Base-by-base conservation (phyloP, 1,284 basidiomycete genomes). In the Tilletia setariae region DNA sequence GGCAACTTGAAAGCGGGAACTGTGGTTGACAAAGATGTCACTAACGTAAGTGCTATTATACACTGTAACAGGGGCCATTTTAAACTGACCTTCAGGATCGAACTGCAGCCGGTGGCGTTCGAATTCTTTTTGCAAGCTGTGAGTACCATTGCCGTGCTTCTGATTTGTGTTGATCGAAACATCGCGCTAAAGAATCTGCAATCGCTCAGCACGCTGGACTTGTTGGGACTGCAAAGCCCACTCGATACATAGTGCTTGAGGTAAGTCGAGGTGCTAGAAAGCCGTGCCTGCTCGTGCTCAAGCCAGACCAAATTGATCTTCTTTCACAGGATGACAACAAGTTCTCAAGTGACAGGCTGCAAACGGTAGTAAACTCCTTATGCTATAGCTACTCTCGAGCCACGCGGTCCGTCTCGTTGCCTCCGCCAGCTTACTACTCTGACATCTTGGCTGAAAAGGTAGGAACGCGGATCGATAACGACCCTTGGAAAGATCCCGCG, bases 1-100 rank as follows among this genome's bases (percentile, higher is more conserved):
- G 84, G 91, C 76, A 85, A 85, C 69, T 76, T 86, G 47, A 83
- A 83, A 30, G 74, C 82, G n/a, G 80, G 77, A 7, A 74, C 72
- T 3, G 73, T 75, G 4, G 83, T 85, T 64, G 85, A 85, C 73
- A 69, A 47, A 8, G 67, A 63, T 9, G 81, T 85, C 23, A 83
- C 56, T 25, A 61, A 61, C n/a, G 56, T 61, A 32, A 61, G 56
- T 35, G n/a, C n/a, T n/a, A n/a, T n/a, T n/a, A 16, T 15, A n/a
- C 25, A n/a, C n/a, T n/a, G n/a, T n/a, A n/a, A n/a, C n/a, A n/a
- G n/a, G n/a, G n/a, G n/a, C n/a, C n/a, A n/a, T n/a, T n/a, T n/a
- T n/a, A n/a, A n/a, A n/a, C n/a, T n/a, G n/a, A n/a, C n/a, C n/a
- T 25, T 56, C 21, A 7, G 53, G 25, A 15, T 56, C n/a, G n/a